phyloP scores from a whole-genome alignment of 148 eudicot genomes.

The Rhododendron ovatum region DNA sequence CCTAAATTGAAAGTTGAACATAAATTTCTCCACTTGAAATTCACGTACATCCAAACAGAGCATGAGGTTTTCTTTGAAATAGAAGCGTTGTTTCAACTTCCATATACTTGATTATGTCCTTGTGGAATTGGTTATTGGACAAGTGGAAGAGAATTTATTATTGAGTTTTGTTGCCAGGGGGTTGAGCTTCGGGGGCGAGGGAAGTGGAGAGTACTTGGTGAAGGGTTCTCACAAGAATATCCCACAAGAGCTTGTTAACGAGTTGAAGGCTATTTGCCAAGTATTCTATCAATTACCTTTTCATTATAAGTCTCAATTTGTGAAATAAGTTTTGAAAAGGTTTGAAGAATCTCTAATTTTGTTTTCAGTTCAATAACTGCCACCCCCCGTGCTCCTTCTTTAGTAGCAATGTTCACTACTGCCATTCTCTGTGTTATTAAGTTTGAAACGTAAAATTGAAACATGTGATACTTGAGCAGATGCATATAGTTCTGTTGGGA shows the following conservation, averaged over 20 bases:
- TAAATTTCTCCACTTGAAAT: not conserved
- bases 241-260: slow-evolving; percentile 69
- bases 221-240: slow-evolving; percentile 59
- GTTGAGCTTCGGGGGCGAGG: slow-evolving; percentile 58
- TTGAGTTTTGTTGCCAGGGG: slow-evolving; percentile 23
- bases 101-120: not conserved
- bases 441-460: not conserved
- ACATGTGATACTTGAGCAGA: not conserved
- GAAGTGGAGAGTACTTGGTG: slow-evolving; percentile 61
- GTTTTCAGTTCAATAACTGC: not conserved
- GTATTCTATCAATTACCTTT: slow-evolving; percentile 29
- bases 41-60: not conserved
- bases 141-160: not conserved
- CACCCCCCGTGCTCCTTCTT: not conserved
- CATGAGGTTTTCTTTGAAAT: not conserved
- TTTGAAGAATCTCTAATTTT: not conserved
- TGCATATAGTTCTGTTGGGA: not conserved
- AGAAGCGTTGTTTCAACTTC: not conserved
- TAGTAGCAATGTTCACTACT: not conserved
- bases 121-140: not conserved
- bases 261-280: slow-evolving; percentile 74
- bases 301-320: not conserved
- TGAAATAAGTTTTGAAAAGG: not conserved
- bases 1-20: not conserved
- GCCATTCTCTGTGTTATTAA: not conserved